These are phyloP conservation scores for Didymellaceae sp. DNA, from an alignment of 2,329 filamentous ascomycete species.

Conservation along the genomic window DNA sequence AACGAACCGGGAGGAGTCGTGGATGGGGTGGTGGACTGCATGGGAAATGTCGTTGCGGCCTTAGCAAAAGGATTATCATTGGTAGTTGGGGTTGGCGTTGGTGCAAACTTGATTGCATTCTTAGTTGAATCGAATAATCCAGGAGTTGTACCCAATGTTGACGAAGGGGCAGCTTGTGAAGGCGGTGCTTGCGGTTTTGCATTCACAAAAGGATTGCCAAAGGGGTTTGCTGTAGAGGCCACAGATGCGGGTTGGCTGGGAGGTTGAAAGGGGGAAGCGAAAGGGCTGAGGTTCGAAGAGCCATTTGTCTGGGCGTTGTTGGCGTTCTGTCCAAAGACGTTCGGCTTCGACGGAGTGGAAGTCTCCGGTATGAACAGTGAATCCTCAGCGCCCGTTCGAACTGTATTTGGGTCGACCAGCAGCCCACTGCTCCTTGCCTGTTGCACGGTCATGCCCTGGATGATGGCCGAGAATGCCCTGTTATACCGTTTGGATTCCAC, in stretches of 20 bases:
- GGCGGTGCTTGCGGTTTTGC: background rate
- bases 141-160: conserved; percentile 18
- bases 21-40: conserved; percentile 7
- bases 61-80: conserved; percentile 20
- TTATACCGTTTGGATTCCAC: conserved; percentile 66
- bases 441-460: conserved; percentile 62
- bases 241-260: conserved; percentile 5
- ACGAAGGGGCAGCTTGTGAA: background rate
- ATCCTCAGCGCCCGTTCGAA: conserved; percentile 35
- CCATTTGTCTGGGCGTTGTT: conserved; percentile 10
- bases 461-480: conserved; percentile 62
- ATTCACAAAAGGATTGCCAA: conserved; percentile 12
- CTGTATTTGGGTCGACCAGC: conserved; percentile 51
- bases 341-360: conserved; percentile 14
- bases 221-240: conserved; percentile 18
- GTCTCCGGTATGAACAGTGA: conserved; percentile 53
- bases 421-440: conserved; percentile 59
- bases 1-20: conserved; percentile 13
- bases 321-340: conserved; percentile 19
- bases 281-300: conserved; percentile 21
- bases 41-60: background rate
- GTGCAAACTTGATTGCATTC: conserved; percentile 36
- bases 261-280: conserved; percentile 29
- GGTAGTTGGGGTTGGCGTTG: conserved; percentile 2
- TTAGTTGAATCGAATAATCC: conserved; percentile 40